Conservation (phyloP, 345 rosid genomes). For the Hypericum perforatum region DNA sequence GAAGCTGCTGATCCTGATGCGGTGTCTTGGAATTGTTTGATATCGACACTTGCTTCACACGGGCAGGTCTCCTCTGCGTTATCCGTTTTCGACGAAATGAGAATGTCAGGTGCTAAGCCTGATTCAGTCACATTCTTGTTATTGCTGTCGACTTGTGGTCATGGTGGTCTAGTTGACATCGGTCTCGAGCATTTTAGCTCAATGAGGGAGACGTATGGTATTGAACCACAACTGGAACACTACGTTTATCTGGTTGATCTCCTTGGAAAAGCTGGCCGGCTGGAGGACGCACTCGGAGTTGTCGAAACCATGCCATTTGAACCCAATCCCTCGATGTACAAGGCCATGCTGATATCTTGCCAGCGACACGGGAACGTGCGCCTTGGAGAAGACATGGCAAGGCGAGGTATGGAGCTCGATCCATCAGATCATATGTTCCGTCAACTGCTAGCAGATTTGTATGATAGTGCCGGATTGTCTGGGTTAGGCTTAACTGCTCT, state of each 20-base stretch:
- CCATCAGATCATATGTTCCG: constrained; percentile 46
- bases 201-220: constrained; percentile 25
- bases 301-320: constrained; percentile 38
- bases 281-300: constrained; percentile 42
- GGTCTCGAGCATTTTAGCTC: constrained; percentile 46
- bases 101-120: constrained; percentile 40
- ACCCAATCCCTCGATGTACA: constrained; percentile 42
- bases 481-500: constrained; percentile 37
- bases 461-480: constrained; percentile 30
- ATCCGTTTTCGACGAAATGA: constrained; percentile 62
- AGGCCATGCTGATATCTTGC: constrained; percentile 46
- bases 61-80: constrained; percentile 44
- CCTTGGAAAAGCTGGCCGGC: constrained; percentile 49
- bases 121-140: constrained; percentile 42
- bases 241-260: constrained; percentile 40
- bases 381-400: constrained; percentile 61
- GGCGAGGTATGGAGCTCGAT: constrained; percentile 42
- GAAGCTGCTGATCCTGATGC: constrained; percentile 44
- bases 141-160: constrained; percentile 47
- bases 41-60: constrained; percentile 46
- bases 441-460: constrained; percentile 39
- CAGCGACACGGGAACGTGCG: constrained; percentile 35
- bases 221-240: constrained; percentile 45
- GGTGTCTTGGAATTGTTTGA: constrained; percentile 61
- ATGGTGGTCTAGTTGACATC: constrained; percentile 37